Conservation (phyloP, 2,329 filamentous ascomycete genomes). For the Fusarium sp. region DNA sequence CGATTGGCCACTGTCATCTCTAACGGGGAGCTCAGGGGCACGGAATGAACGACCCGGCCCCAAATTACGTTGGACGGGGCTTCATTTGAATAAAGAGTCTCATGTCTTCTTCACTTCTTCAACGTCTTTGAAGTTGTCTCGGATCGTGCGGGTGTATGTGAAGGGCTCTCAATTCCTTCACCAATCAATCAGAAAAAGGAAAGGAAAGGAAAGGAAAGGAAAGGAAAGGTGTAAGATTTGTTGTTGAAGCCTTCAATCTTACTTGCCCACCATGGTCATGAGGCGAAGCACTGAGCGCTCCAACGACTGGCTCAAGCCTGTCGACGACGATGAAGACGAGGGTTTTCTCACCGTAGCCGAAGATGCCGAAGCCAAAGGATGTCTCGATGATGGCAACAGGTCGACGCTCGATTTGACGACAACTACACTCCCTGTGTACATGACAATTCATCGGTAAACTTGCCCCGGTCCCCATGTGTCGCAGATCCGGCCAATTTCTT, state of each 20-base stretch:
- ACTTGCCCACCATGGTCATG: constrained; percentile 32
- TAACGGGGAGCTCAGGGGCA: constrained; percentile 33
- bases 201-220: neutral
- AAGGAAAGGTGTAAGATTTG: neutral
- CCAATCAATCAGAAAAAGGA: neutral
- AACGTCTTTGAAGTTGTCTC: constrained; percentile 14
- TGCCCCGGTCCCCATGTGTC: constrained; percentile 12
- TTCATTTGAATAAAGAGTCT: constrained; percentile 24
- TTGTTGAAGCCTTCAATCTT: neutral
- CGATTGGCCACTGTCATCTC: constrained; percentile 16
- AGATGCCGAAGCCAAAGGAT: constrained; percentile 48
- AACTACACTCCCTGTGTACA: constrained; percentile 46
- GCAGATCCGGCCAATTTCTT: constrained; percentile 1
- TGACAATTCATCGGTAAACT: constrained; percentile 51
- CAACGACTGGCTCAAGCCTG: constrained; percentile 46
- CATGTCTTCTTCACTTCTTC: constrained; percentile 10
- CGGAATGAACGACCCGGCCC: constrained; percentile 15
- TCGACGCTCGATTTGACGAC: constrained; percentile 45
- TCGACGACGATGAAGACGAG: constrained; percentile 48
- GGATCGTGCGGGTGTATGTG: neutral
- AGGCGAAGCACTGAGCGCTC: constrained; percentile 42
- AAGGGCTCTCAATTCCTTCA: neutral
- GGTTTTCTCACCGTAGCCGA: constrained; percentile 44
- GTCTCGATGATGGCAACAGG: constrained; percentile 45
- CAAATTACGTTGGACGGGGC: constrained; percentile 32